Conservation (phyloP, 192 early-diverging fungal genomes). For the Coemansia sp. region DNA sequence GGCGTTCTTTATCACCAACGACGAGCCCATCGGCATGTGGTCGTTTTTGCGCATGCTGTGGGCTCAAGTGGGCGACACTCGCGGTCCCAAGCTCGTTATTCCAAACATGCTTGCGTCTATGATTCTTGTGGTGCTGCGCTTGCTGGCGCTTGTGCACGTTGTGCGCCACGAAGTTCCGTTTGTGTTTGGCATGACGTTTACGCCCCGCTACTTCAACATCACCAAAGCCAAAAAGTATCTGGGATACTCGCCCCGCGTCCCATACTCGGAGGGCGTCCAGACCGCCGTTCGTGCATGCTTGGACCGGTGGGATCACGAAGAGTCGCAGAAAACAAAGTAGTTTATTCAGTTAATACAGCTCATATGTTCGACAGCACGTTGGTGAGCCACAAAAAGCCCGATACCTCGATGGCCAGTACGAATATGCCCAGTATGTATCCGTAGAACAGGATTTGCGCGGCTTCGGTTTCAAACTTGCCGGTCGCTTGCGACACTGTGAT, state of each 20-base stretch:
- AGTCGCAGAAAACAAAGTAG: slow-evolving; percentile 3
- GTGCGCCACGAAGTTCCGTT: slow-evolving; percentile 73
- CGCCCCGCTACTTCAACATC: slow-evolving; percentile 86
- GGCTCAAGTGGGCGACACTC: slow-evolving; percentile 57
- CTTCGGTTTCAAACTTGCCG: slow-evolving; percentile 67
- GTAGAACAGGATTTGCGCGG: slow-evolving; percentile 65
- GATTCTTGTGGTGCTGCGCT: slow-evolving; percentile 58
- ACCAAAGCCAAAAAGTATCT: slow-evolving; percentile 73
- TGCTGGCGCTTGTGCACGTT: slow-evolving; percentile 59
- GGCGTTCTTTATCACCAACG: slow-evolving; percentile 91
- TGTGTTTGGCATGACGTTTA: slow-evolving; percentile 74
- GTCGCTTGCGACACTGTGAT: slow-evolving; percentile 68
- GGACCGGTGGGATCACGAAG: slow-evolving; percentile 44
- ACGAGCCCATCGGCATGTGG: slow-evolving; percentile 86
- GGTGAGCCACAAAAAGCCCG: slow-evolving; percentile 52
- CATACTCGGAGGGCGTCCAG: slow-evolving; percentile 56
- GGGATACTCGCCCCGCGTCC: slow-evolving; percentile 62
- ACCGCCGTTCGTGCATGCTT: slow-evolving; percentile 50
- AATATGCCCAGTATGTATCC: slow-evolving; percentile 58
- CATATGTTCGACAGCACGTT: slow-evolving; percentile 20
- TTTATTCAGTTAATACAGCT: neutral
- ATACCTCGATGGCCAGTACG: slow-evolving; percentile 41
- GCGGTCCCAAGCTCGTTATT: slow-evolving; percentile 59
- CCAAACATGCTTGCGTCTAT: slow-evolving; percentile 68
- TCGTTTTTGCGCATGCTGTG: slow-evolving; percentile 74